phyloP scores from a whole-genome alignment of 2,329 filamentous ascomycete genomes.

The Didymosphaeria variabile region DNA sequence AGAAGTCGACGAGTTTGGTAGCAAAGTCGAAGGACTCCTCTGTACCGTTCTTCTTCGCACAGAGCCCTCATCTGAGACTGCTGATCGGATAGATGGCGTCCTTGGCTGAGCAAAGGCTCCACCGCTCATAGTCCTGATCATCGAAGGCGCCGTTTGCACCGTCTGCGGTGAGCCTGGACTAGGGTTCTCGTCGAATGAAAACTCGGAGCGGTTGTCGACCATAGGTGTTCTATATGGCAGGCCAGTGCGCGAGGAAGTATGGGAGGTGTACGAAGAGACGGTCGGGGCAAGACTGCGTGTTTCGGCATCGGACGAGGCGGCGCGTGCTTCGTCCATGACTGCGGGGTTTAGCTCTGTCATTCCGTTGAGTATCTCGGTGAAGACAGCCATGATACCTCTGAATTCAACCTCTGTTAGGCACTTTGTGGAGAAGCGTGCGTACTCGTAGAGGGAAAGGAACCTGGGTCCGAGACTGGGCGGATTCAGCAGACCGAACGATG shows the following conservation, averaged over 20 bases:
- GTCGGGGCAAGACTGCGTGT: conserved; percentile 46
- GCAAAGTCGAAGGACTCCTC: conserved; percentile 40
- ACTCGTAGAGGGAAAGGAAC: conserved; percentile 83
- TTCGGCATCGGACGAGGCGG: conserved; percentile 37
- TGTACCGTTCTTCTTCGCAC: conserved; percentile 30
- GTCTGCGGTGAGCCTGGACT: conserved; percentile 38
- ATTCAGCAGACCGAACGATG: conserved; percentile 70
- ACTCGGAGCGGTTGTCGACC: conserved; percentile 32
- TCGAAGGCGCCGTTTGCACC: conserved; percentile 40
- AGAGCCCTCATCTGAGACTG: conserved; percentile 36
- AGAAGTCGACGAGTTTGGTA: conserved; percentile 42
- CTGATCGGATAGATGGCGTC: conserved; percentile 36
- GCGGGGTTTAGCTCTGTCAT: conserved; percentile 73
- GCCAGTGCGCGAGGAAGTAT: conserved; percentile 33
- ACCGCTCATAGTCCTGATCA: conserved; percentile 32
- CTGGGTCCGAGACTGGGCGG: conserved; percentile 58
- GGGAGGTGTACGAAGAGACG: conserved; percentile 28
- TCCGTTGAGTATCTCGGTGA: conserved; percentile 78
- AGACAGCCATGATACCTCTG: conserved; percentile 80
- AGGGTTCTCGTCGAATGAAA: conserved; percentile 27
- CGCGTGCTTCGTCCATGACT: conserved; percentile 58
- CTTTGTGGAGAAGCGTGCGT: conserved; percentile 79
- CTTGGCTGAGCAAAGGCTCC: conserved; percentile 33
- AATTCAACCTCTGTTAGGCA: conserved; percentile 77
- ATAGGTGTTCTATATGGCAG: conserved; percentile 41